Base-by-base conservation (phyloP, 805 yeast species). In the Schwanniomyces vanrijiae region DNA sequence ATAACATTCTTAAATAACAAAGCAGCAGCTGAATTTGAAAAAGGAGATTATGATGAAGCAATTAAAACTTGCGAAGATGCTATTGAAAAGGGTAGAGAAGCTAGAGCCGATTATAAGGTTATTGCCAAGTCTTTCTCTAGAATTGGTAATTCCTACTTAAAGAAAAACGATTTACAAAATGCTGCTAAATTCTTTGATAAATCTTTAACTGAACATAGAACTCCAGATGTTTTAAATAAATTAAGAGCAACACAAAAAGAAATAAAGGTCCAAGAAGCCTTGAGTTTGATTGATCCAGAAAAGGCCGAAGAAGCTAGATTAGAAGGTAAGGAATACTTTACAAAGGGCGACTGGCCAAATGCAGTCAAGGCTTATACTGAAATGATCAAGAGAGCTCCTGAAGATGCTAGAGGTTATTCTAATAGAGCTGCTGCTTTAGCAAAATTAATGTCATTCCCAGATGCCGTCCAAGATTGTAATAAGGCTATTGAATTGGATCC, bases 401-500 rank as follows among this genome's bases (percentile, higher is more conserved):
- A 83, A 47, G 98, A 94, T 69, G 95, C 96, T 20, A 83, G 97
- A 69, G 98, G 97, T 48, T 94, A 90, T 69, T 90, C 96, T 29
- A 94, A 94, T 76, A 87, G 99, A 72, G 99, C 99, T 44, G 99
- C 99, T 34, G 96, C 96, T 1, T 80, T 87, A 64, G 85, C 96
- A 40, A 94, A 94, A 71, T 81, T 94, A 56, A 82, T 92, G 88
- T 89, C 97, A 10, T 94, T 92, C 87, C 97, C 97, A 16, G 98
- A 92, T 56, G 97, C 96, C 14, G 85, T 94, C 48, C 79, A 80
- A 59, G 99, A 94, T 71, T 90, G 97, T 76, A 88, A 92, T 61
- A 66, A 72, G 48, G 99, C 99, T 31, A 88, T 94, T 59, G 82
- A 80, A 64, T 82, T 83, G 56, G 98, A 94, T 68, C 96, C 97